Evolutionary conservation across 805 yeast species (phyloP).

Genomic region (Candida taoyuanica): DNA sequence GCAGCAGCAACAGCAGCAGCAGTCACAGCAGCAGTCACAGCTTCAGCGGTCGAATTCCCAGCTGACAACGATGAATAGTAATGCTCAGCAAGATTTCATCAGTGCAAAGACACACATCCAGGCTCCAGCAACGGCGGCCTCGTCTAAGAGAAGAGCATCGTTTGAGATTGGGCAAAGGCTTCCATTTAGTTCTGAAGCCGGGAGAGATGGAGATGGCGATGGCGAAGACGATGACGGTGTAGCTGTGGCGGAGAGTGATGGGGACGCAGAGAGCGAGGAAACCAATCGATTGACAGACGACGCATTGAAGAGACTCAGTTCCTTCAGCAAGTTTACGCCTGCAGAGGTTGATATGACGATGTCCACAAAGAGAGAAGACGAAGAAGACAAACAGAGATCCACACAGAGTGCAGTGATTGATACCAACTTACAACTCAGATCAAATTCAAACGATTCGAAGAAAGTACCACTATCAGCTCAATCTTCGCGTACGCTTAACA

Average conservation of each 20-base stretch:
- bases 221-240: neutral
- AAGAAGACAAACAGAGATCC: conserved; percentile 4
- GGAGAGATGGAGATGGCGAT: conserved; percentile 3
- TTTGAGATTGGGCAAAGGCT: conserved; percentile 29
- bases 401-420: conserved; percentile 4
- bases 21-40: neutral
- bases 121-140: conserved; percentile 37
- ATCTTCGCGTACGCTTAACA: conserved; percentile 7
- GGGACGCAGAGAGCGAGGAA: conserved; percentile 19
- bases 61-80: too few species aligned
- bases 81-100: conserved; percentile 18
- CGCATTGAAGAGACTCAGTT: conserved; percentile 34
- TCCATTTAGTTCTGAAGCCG: conserved; percentile 30
- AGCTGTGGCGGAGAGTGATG: conserved; percentile 18
- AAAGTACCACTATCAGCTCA: conserved; percentile 12
- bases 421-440: conserved; percentile 8
- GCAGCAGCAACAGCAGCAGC: conserved; percentile 5
- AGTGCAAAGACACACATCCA: conserved; percentile 35
- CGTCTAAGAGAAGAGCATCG: conserved; percentile 29
- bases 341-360: conserved; percentile 25
- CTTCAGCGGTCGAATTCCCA: conserved; percentile 3
- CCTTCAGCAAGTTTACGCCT: conserved; percentile 26
- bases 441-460: neutral
- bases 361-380: conserved; percentile 7
- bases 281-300: conserved; percentile 35